A percentile compares a stretch with the other conserved stretches of the same genome.
Evolutionary conservation across 2,329 filamentous ascomycete genomes (phyloP).

Genomic region (Aspergillus brasiliensis): DNA sequence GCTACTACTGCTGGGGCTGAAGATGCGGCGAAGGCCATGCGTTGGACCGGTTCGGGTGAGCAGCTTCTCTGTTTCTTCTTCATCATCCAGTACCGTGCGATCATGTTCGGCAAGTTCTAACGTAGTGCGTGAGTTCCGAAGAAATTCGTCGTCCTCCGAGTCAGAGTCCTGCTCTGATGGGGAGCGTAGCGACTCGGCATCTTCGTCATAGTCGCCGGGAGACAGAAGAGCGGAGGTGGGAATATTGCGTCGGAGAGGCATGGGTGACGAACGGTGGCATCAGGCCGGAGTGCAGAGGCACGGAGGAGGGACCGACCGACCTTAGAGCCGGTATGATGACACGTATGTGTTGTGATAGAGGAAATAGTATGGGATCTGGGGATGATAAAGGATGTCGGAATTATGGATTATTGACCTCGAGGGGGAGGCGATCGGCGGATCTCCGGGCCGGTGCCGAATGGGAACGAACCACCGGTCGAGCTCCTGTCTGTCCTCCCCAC

Average conservation of each 20-base stretch:
- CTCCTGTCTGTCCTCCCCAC: not conserved
- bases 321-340: not conserved
- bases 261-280: slow-evolving; percentile 17
- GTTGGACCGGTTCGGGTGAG: slow-evolving; percentile 44
- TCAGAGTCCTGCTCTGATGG: slow-evolving; percentile 70
- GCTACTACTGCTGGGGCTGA: slow-evolving; percentile 49
- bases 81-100: slow-evolving; percentile 70
- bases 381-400: not conserved
- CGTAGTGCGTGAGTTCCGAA: slow-evolving; percentile 67
- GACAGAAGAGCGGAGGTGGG: slow-evolving; percentile 58
- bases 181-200: slow-evolving; percentile 67
- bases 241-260: slow-evolving; percentile 28
- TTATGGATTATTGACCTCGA: not conserved
- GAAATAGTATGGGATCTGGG: not conserved
- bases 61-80: slow-evolving; percentile 62
- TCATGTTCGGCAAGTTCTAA: slow-evolving; percentile 71
- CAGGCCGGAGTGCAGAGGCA: slow-evolving; percentile 8
- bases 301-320: not conserved
- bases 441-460: slow-evolving; percentile 6
- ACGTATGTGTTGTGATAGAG: not conserved
- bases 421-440: slow-evolving; percentile 1
- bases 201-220: slow-evolving; percentile 67
- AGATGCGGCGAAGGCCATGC: slow-evolving; percentile 42
- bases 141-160: slow-evolving; percentile 72
- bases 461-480: not conserved